Percentiles rank a stretch among this genome's conserved stretches.
These are phyloP conservation scores for Cladosporium sp. DNA, from an alignment of 2,329 filamentous ascomycete genomes.

Conservation along the genomic window DNA sequence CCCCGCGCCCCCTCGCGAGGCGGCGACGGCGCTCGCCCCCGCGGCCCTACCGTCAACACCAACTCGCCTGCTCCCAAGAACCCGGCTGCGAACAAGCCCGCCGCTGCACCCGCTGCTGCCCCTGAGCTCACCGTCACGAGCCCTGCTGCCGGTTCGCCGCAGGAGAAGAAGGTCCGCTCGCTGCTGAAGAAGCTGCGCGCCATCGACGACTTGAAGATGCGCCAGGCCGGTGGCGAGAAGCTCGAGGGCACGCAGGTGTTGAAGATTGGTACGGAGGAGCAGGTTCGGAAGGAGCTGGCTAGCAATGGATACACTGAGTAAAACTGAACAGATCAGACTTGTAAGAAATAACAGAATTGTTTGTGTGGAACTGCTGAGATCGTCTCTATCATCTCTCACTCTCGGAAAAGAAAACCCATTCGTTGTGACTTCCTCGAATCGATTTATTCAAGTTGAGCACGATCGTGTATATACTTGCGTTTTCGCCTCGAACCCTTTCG, in stretches of 20 bases:
- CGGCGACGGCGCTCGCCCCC: slow-evolving; percentile 24
- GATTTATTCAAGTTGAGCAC: too few species aligned
- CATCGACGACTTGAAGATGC: slow-evolving; percentile 97
- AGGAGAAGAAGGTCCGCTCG: slow-evolving; percentile 90
- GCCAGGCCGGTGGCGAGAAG: slow-evolving; percentile 89
- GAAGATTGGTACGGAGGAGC: slow-evolving; percentile 87
- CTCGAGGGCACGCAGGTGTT: slow-evolving; percentile 97
- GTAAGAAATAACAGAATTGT: too few species aligned
- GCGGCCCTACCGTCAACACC: slow-evolving; percentile 24
- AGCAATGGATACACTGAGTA: slow-evolving; percentile 10
- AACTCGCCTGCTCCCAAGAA: slow-evolving; percentile 35
- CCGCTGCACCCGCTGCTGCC: slow-evolving; percentile 17
- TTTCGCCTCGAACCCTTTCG: too few species aligned
- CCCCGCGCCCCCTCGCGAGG: slow-evolving; percentile 24
- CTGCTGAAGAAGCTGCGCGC: slow-evolving; percentile 96
- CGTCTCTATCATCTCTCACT: too few species aligned
- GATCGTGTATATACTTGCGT: too few species aligned
- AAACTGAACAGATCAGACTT: too few species aligned
- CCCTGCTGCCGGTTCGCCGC: slow-evolving; percentile 58
- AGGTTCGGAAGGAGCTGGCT: slow-evolving; percentile 74
- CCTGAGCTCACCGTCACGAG: slow-evolving; percentile 52
- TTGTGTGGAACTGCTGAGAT: too few species aligned
- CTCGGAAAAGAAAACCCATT: too few species aligned
- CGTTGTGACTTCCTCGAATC: too few species aligned
- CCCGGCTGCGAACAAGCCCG: slow-evolving; percentile 4